Evolutionary conservation across 331 rosid species (phyloP), one percentile per base, ranked within the genome.

Genomic region (Spiraea crenata): DNA sequence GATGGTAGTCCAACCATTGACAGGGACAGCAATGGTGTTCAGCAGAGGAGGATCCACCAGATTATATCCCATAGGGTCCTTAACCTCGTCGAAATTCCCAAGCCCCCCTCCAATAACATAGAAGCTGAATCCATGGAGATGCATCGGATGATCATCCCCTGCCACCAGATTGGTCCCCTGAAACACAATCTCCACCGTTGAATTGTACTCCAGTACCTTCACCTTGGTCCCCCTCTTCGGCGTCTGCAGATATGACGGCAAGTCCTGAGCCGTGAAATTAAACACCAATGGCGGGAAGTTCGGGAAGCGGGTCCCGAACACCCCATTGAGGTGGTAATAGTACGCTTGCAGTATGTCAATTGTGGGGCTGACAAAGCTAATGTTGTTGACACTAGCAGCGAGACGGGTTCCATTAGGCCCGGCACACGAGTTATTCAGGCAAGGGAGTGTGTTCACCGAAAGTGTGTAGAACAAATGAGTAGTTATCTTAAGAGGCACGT

Each of bases 101-200:
- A 75, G 62, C 7, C 87, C 89, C 62, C 38, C 45, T 14, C 85
- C 92, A 41, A 87, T 87, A 17, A 65, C 83, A 44, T 77, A 76
- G 79, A 84, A 80, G 38, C 82, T 84, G 16, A 56, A 62, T 4
- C 92, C 92, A 81, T 87, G 92, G 0, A 87, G 17, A 76, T 87
- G 92, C 37, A 87, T 77, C 1, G 90, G 92, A 51, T 85, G 92
- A 16, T 83, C 83, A 38, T 59, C 67, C 45, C 85, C 88, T 1
- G 74, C 20, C 39, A 69, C 70, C 72, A 87, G 7, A 57, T 81
- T 83, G 7, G 92, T 87, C 70, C 86, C 92, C 65, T 85, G 92
- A 45, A 85, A 69, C 49, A 85, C 88, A 69, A 87, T 20, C 55
- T 87, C 86, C 66, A 88, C 85, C 0, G 42, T 58, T 56, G 83